A percentile compares a stretch with the other conserved stretches of the same genome.
phyloP scores from a whole-genome alignment of 2,329 filamentous ascomycete genomes.

The Claviceps sp. region DNA sequence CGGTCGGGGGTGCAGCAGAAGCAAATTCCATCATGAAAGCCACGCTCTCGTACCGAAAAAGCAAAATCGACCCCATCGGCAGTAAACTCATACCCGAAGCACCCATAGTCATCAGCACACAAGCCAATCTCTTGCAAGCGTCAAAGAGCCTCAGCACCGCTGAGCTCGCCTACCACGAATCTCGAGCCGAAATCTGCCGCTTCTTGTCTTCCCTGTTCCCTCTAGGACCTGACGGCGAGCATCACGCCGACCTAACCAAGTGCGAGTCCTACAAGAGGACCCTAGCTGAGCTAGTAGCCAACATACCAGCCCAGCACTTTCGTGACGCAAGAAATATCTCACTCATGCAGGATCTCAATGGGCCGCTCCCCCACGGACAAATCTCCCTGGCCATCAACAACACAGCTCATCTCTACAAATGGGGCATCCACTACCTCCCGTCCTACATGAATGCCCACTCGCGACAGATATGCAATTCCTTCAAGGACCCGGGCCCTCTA shows the following conservation, averaged over 20 bases:
- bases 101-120: neutral
- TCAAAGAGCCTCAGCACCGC: slow-evolving; percentile 14
- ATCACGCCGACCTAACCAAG: slow-evolving; percentile 4
- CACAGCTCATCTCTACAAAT: slow-evolving; percentile 28
- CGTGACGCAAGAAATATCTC: slow-evolving; percentile 28
- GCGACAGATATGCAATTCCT: slow-evolving; percentile 45
- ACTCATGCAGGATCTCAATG: slow-evolving; percentile 35
- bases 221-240: slow-evolving; percentile 11
- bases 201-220: slow-evolving; percentile 34
- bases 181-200: slow-evolving; percentile 34
- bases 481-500: slow-evolving; percentile 46
- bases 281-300: slow-evolving; percentile 10
- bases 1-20: neutral
- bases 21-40: neutral
- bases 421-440: slow-evolving; percentile 46
- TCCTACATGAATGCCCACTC: slow-evolving; percentile 42
- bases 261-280: slow-evolving; percentile 13
- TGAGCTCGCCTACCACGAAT: slow-evolving; percentile 37
- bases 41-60: neutral
- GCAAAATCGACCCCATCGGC: neutral
- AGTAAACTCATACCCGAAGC: neutral
- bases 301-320: slow-evolving; percentile 7
- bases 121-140: neutral
- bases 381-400: slow-evolving; percentile 32
- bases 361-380: slow-evolving; percentile 32